A percentile compares a stretch with the other conserved stretches of the same genome.
These are phyloP conservation scores for Cardamine occulta DNA, from an alignment of 345 rosid genomes.

Conservation along the genomic window DNA sequence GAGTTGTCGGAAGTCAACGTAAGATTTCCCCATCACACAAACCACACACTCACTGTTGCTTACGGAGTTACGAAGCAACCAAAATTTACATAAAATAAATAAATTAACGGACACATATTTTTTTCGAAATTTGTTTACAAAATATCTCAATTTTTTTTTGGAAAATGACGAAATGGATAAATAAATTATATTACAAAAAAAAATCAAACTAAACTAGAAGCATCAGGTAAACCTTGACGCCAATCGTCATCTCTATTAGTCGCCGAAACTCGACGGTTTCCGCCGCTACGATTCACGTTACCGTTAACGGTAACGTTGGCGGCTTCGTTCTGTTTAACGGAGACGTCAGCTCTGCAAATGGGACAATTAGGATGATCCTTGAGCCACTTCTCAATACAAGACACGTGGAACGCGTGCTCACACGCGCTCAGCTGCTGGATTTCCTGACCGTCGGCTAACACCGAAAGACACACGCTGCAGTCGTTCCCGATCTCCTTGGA, in stretches of 20 bases:
- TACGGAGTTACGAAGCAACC: conserved; percentile 41
- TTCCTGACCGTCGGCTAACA: conserved; percentile 59
- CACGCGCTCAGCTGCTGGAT: conserved; percentile 60
- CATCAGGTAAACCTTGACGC: conserved; percentile 76
- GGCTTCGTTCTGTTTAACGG: conserved; percentile 49
- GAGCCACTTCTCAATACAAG: conserved; percentile 73
- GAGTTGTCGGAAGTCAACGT: conserved; percentile 40
- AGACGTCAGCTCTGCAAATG: conserved; percentile 64
- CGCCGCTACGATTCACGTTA: conserved; percentile 34
- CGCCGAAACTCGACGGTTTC: conserved; percentile 23
- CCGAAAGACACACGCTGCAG: conserved; percentile 74
- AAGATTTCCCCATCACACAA: conserved; percentile 21
- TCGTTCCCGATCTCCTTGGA: conserved; percentile 61
- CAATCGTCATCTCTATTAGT: conserved; percentile 49
- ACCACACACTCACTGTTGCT: conserved; percentile 16
- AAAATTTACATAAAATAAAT: background rate
- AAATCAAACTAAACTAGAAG: conserved; percentile 63
- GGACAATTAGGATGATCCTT: conserved; percentile 66
- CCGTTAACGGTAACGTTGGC: conserved; percentile 24
- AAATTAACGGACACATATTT: conserved; percentile 19
- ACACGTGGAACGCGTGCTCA: conserved; percentile 72
- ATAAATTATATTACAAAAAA: background rate
- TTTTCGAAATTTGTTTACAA: conserved; percentile 22
- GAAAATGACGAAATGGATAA: conserved; percentile 15
- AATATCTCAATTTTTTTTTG: background rate